Evolutionary conservation across 2,329 filamentous ascomycete species (phyloP).

Genomic region (Alternaria angustiovoidea): DNA sequence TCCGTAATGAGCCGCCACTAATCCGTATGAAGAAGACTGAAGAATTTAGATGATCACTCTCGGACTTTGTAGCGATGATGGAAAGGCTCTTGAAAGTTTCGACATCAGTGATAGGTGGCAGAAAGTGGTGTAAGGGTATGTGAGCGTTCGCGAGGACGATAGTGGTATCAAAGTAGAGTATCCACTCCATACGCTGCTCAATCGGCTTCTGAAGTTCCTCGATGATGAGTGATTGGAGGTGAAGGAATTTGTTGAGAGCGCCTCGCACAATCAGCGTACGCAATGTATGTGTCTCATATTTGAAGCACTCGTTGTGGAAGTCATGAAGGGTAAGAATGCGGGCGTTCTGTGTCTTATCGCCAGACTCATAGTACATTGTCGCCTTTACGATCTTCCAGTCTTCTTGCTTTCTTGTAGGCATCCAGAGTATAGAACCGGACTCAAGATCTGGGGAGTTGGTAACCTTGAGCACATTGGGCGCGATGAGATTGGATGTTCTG

Average conservation of each 20-base stretch:
- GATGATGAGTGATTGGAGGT: constrained; percentile 34
- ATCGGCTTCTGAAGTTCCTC: constrained; percentile 27
- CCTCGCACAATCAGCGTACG: constrained; percentile 43
- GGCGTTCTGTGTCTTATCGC: background rate
- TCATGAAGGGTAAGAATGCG: background rate
- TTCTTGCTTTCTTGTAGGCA: background rate
- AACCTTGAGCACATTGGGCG: background rate
- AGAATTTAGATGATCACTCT: constrained; percentile 31
- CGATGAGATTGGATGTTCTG: background rate
- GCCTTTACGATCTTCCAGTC: background rate
- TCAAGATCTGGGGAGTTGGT: background rate
- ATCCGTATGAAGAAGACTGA: constrained; percentile 36
- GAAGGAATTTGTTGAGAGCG: constrained; percentile 49
- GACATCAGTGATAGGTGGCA: constrained; percentile 31
- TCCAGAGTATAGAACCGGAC: background rate
- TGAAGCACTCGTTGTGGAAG: background rate
- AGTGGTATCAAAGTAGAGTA: constrained; percentile 25
- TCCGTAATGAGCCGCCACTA: constrained; percentile 3
- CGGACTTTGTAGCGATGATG: constrained; percentile 34
- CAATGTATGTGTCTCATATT: constrained; percentile 50
- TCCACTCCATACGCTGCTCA: constrained; percentile 36
- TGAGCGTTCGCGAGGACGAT: constrained; percentile 42
- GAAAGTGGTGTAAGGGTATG: constrained; percentile 42
- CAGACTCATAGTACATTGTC: background rate
- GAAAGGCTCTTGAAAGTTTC: constrained; percentile 29